Evolutionary conservation across 1,284 basidiomycete genomes (phyloP).

Genomic region (Rhodotorula glutinis): DNA sequence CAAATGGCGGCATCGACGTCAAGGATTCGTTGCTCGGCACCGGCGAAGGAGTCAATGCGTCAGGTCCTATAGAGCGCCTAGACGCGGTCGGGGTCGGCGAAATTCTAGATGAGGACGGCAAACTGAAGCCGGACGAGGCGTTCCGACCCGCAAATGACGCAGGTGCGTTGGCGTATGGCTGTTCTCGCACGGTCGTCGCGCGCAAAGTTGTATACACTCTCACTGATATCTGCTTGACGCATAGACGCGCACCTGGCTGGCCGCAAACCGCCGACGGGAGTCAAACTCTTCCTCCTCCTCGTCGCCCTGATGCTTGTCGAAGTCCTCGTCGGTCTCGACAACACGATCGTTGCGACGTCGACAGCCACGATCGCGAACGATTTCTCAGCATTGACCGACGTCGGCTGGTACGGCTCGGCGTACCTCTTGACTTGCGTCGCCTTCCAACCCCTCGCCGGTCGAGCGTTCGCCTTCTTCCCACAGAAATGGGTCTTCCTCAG

Average conservation of each 20-base stretch:
- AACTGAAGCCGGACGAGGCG: neutral
- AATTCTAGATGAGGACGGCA: neutral
- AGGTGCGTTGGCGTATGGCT: too few relatives aligned
- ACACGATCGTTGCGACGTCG: constrained; percentile 29
- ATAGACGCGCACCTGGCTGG: too few relatives aligned
- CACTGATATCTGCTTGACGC: too few relatives aligned
- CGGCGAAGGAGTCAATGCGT: too few relatives aligned
- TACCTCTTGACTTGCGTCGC: constrained; percentile 28
- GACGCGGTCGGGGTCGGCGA: neutral
- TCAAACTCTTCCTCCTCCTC: constrained; percentile 16
- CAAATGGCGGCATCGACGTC: too few relatives aligned
- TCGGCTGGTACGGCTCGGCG: constrained; percentile 32
- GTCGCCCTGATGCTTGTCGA: constrained; percentile 21
- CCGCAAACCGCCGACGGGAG: constrained; percentile 2
- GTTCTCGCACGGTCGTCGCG: too few relatives aligned
- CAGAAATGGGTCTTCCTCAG: constrained; percentile 41
- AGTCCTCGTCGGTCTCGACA: constrained; percentile 30
- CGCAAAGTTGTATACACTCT: too few relatives aligned
- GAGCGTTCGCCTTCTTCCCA: constrained; percentile 31
- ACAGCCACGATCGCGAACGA: constrained; percentile 23
- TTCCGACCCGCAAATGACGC: too few relatives aligned
- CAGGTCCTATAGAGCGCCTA: neutral
- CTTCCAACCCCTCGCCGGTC: constrained; percentile 27
- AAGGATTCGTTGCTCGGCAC: too few relatives aligned
- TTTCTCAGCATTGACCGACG: constrained; percentile 20